Percentiles rank a stretch among this genome's conserved stretches.
These are phyloP conservation scores for Saitozyma sp. DNA, from an alignment of 768 basidiomycete genomes.

Conservation along the genomic window DNA sequence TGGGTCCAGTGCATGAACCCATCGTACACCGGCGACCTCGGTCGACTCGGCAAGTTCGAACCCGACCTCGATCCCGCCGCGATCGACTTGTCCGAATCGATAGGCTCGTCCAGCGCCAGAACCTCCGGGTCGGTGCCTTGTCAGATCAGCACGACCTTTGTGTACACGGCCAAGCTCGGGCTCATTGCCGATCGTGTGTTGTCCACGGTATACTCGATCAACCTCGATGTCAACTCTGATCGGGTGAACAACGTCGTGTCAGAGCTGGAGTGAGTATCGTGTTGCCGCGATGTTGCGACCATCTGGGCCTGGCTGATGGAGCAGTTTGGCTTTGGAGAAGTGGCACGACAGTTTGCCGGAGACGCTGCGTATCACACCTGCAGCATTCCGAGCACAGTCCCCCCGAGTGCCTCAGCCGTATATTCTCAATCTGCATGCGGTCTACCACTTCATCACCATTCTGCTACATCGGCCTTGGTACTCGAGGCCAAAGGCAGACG, in stretches of 20 bases:
- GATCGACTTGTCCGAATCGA: no score
- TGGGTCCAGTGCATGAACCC: slow-evolving; percentile 3
- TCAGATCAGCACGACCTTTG: slow-evolving; percentile 10
- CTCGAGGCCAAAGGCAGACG: neutral
- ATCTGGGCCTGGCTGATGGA: neutral
- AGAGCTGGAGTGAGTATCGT: neutral
- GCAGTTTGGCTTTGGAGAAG: no score
- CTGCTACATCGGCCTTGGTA: slow-evolving; percentile 10
- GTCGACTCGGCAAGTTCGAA: no score
- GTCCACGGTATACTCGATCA: neutral
- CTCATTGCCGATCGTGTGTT: slow-evolving; percentile 8
- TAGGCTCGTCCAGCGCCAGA: no score
- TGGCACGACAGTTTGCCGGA: neutral
- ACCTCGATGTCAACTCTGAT: no score
- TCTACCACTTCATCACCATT: slow-evolving; percentile 7
- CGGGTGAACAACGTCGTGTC: neutral
- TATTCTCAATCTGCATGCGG: slow-evolving; percentile 8
- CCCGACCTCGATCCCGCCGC: no score
- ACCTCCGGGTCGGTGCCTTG: no score
- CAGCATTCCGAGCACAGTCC: neutral
- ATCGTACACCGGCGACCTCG: neutral
- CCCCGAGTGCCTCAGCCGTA: slow-evolving; percentile 1
- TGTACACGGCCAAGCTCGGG: slow-evolving; percentile 4
- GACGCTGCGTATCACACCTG: neutral
- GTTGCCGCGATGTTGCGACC: neutral